Evolutionary conservation across 306 rosid genomes (phyloP).

Genomic region (Arachis hypogaea): DNA sequence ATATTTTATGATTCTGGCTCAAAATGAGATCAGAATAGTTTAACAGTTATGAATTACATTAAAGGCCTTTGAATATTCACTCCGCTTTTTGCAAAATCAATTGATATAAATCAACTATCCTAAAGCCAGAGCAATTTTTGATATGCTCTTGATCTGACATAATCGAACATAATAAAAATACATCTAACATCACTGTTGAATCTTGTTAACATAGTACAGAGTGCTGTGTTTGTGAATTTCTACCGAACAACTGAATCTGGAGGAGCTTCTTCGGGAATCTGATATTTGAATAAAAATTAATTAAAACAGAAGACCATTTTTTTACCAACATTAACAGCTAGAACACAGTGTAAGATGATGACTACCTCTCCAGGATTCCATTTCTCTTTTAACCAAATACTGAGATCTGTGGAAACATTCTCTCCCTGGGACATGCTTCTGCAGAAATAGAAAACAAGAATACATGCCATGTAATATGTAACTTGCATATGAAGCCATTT

Average conservation of each 20-base stretch:
- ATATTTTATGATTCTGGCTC: not conserved
- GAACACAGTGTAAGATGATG: constrained; percentile 21
- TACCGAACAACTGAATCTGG: constrained; percentile 53
- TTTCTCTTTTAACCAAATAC: constrained; percentile 76
- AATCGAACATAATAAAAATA: not conserved
- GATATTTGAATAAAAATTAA: constrained; percentile 14
- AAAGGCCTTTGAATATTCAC: not conserved
- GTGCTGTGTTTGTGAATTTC: constrained; percentile 1
- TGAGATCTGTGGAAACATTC: constrained; percentile 47
- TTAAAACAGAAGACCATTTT: not conserved
- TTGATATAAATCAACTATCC: constrained; percentile 1
- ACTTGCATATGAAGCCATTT: constrained; percentile 16
- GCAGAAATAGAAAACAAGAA: constrained; percentile 39
- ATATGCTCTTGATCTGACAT: not conserved
- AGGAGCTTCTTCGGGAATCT: constrained; percentile 80
- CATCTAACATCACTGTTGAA: not conserved
- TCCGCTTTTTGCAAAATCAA: not conserved
- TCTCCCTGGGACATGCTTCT: constrained; percentile 54
- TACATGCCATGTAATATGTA: constrained; percentile 14
- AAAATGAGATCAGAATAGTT: not conserved
- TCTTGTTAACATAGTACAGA: constrained; percentile 1
- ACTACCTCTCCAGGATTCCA: constrained; percentile 95
- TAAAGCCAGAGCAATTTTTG: not conserved
- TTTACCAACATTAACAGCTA: not conserved
- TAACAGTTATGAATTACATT: not conserved